Conservation (phyloP, 495 filamentous ascomycete species). For the Daldinia caldariorum region DNA sequence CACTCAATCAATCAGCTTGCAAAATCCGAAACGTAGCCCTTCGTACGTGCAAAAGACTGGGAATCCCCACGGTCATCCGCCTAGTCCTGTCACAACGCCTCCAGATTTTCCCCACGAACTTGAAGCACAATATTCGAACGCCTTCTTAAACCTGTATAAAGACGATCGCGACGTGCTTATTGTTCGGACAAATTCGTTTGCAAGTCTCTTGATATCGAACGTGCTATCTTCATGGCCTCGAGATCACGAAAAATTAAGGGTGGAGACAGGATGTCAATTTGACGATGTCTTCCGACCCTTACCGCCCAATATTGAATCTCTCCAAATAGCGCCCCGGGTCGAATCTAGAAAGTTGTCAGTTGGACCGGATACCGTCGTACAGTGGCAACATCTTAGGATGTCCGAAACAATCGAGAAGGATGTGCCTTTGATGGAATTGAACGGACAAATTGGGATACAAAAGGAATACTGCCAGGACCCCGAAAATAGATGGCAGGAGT, state of each 20-base stretch:
- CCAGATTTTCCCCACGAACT: conserved; percentile 65
- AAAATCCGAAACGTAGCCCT: conserved; percentile 64
- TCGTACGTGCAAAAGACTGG: conserved; percentile 54
- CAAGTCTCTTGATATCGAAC: conserved; percentile 72
- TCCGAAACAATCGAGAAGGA: conserved; percentile 67
- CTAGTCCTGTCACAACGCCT: conserved; percentile 65
- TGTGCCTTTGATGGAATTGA: conserved; percentile 83
- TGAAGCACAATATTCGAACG: conserved; percentile 72
- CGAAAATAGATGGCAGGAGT: conserved; percentile 76
- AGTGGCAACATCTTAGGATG: conserved; percentile 75
- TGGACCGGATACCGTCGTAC: conserved; percentile 57
- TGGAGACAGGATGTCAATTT: conserved; percentile 56
- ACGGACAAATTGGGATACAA: conserved; percentile 83
- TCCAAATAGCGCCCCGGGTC: conserved; percentile 49
- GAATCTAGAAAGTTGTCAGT: conserved; percentile 58
- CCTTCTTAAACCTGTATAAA: conserved; percentile 77
- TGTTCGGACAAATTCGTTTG: conserved; percentile 72
- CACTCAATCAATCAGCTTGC: conserved; percentile 74
- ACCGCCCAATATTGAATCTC: conserved; percentile 52
- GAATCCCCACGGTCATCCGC: conserved; percentile 57
- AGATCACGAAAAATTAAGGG: conserved; percentile 62
- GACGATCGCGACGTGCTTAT: conserved; percentile 64
- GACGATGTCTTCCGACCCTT: conserved; percentile 62
- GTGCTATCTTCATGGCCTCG: conserved; percentile 77
- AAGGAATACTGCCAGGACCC: conserved; percentile 78